These are phyloP conservation scores for Nakaseomyces kungkrabaensis DNA, from an alignment of 1,139 yeast genomes.

Conservation along the genomic window DNA sequence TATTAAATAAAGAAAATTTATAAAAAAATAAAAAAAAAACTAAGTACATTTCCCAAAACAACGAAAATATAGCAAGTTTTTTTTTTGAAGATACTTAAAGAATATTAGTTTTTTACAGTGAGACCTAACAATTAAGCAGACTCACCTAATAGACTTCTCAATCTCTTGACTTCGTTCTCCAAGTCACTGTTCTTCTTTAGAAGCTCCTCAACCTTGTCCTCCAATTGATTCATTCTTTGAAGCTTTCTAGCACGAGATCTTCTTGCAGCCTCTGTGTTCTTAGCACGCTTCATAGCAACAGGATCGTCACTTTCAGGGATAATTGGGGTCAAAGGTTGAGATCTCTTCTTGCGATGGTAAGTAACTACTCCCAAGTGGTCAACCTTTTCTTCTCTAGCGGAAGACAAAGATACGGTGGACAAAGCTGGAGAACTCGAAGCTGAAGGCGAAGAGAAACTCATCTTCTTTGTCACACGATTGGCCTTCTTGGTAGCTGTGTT, in stretches of 20 bases:
- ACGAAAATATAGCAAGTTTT: neutral
- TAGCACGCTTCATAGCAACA: constrained; percentile 72
- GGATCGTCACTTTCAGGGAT: constrained; percentile 48
- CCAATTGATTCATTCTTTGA: constrained; percentile 79
- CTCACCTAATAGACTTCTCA: constrained; percentile 38
- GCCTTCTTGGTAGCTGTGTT: constrained; percentile 1
- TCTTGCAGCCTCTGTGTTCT: constrained; percentile 95
- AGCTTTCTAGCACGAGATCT: constrained; percentile 89
- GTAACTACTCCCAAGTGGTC: constrained; percentile 58
- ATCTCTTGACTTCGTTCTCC: constrained; percentile 49
- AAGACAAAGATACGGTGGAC: neutral
- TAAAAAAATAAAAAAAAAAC: no score
- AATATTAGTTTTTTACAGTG: neutral
- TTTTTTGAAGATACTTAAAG: neutral
- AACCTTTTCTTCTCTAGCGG: constrained; percentile 25
- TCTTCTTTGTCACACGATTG: constrained; percentile 4
- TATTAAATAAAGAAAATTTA: no score
- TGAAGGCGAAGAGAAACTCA: constrained; percentile 7
- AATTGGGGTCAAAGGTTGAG: constrained; percentile 59
- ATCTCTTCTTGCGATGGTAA: constrained; percentile 53
- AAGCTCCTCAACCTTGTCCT: constrained; percentile 60
- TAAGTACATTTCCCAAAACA: neutral
- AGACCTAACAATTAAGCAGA: constrained; percentile 3
- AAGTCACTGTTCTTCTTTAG: constrained; percentile 44
- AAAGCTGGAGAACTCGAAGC: neutral